A percentile compares a stretch with the other conserved stretches of the same genome.
phyloP scores from a whole-genome alignment of 164 flowering plant species.

The Hamamelis virginiana region DNA sequence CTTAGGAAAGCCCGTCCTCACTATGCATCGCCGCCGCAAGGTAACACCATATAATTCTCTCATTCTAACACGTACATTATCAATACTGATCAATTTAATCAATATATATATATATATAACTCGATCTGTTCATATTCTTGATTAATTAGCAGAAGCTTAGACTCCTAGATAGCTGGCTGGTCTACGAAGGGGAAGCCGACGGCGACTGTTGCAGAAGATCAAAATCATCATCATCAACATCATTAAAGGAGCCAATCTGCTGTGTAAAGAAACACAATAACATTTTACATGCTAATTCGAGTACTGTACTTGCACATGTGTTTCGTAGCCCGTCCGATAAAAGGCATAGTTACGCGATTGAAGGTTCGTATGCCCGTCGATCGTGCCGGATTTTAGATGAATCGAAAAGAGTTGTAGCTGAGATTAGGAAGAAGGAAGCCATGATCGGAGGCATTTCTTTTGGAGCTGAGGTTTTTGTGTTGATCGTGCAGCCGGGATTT shows the following conservation, averaged over 20 bases:
- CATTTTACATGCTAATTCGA: constrained; percentile 7
- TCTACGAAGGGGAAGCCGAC: constrained; percentile 46
- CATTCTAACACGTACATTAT: too few species aligned
- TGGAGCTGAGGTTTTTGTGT: constrained; percentile 50
- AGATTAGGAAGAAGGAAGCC: constrained; percentile 53
- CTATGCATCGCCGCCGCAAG: constrained; percentile 39
- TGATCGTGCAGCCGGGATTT: constrained; percentile 41
- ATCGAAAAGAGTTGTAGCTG: constrained; percentile 42
- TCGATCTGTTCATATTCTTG: too few species aligned
- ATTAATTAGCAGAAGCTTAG: constrained; percentile 31
- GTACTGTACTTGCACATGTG: constrained; percentile 36
- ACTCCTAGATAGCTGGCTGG: constrained; percentile 42
- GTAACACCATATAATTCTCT: constrained; percentile 16
- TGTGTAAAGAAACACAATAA: constrained; percentile 34
- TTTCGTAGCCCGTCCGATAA: constrained; percentile 10
- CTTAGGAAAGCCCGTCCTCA: constrained; percentile 45
- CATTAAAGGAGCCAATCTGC: constrained; percentile 29
- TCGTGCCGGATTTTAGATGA: constrained; percentile 52
- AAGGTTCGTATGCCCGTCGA: constrained; percentile 48
- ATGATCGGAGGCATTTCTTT: constrained; percentile 34
- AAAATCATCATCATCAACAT: too few species aligned
- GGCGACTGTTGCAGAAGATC: neutral
- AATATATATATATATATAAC: too few species aligned
- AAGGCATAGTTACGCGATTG: constrained; percentile 30
- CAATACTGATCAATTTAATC: too few species aligned